Base-by-base conservation (phyloP, 2,329 filamentous ascomycete genomes). In the Colletotrichum sansevieriae region DNA sequence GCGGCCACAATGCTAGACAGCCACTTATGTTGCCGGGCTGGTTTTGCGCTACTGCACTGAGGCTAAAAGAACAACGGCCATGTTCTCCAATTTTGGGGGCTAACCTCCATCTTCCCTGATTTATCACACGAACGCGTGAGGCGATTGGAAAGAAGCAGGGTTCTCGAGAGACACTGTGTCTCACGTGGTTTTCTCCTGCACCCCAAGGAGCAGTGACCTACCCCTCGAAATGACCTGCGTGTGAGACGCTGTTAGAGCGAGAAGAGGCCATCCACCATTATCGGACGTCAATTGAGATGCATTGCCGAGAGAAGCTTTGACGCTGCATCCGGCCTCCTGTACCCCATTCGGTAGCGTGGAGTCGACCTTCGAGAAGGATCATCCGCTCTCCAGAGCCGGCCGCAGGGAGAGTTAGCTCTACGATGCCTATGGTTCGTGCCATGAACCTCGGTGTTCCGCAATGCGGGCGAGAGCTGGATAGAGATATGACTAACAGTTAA, bases 81-180 rank as follows among this genome's bases (percentile, higher is more conserved):
- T 56, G 18, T 22, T 69, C 66, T 61, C 66, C 66, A 69, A 52
- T 44, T 56, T 63, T 60, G 62, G 66, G 66, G 66, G 66, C 66
- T 47, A 51, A 41, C 37, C 46, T 56, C 47, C 62, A 65, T 51
- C 55, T 41, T 51, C 51, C 44, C 39, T 58, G 22, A 18, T 22
- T 22, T 20, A 39, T 44, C 35, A 55, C 39, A 60, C 39, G 55
- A 55, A 59, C 61, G 54, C 65, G 35, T 22, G 61, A 64, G 39
- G 54, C 63, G 61, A 54, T 33, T 41, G 39, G 22, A 35, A 37
- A 22, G 13, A 49, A 68, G 52, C 52, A 46, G 44, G 52, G 61
- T 39, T 65, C 18, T 29, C 51, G 25, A 49, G 15, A 46, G 54
- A 59, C 22, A 41, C 25, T 41, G 44, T 22, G 20, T 54, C 41